Evolutionary conservation across 805 yeast genomes (phyloP), one percentile per base, ranked within the genome.

Genomic region (Grigorovia yakushimaensis): DNA sequence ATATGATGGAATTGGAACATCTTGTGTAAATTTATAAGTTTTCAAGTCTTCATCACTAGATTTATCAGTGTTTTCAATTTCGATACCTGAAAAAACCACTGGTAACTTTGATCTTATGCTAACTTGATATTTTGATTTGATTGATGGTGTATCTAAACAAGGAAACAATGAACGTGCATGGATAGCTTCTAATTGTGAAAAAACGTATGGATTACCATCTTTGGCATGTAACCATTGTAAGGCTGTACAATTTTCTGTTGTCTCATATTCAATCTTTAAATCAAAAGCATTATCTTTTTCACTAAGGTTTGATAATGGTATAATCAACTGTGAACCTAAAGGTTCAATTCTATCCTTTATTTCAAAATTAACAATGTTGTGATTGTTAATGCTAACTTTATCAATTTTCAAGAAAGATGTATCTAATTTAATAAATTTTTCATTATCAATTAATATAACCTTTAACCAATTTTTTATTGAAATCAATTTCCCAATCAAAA

Each of bases 151-250:
- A 64, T 88, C 96, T 61, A 88, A 88, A 57, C 88, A 84, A 8
- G 96, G 96, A 68, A 84, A 82, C 59, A 88, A 72, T 15, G 91
- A 77, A 58, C 96, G 75, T 6, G 95, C 93, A 60, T 88, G 96
- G 53, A 85, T 88, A 36, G 96, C 88, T 68, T 88, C 95, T 61
- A 94, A 78, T 67, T 88, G 96, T 10, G 96, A 86, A 64, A 88
- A 88, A 49, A 88, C 72, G 22, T 72, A 71, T 39, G 74, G 75
- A 51, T 80, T 77, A 17, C 89, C 94, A 55, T 81, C 84, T 46
- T 73, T 78, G 35, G 81, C 79, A n/a, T 76, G 77, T 46, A 88
- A 69, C 80, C 93, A 88, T 65, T 88, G 96, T 50, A 88, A 69
- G 3, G 96, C 96, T 1, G 95, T 85, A 59, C 94, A 83, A 20